Percentiles rank a stretch among this genome's conserved stretches.
phyloP scores from a whole-genome alignment of 202 grass and related monocot species.

The Eragrostis tef region DNA sequence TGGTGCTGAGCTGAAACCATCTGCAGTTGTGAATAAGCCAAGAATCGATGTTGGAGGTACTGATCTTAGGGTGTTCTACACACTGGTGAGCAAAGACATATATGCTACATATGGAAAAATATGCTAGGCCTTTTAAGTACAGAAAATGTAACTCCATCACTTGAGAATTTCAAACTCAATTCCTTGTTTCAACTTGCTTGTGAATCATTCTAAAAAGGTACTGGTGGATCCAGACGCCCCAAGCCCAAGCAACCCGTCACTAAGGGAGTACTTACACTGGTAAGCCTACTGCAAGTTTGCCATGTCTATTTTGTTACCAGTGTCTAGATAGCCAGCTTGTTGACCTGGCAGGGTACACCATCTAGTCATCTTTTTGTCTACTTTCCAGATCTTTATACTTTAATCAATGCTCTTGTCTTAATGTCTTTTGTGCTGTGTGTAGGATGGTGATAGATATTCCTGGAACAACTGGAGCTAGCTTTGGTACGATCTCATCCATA shows the following conservation, averaged over 20 bases:
- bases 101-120: background rate
- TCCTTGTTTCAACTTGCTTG: background rate
- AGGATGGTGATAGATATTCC: slow-evolving; percentile 78
- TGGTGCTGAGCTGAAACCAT: slow-evolving; percentile 59
- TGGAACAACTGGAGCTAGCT: slow-evolving; percentile 61
- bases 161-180: background rate
- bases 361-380: background rate
- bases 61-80: slow-evolving; percentile 65
- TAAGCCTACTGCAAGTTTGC: slow-evolving; percentile 43
- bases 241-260: slow-evolving; percentile 68
- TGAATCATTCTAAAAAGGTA: slow-evolving; percentile 46
- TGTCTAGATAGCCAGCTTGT: background rate
- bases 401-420: background rate
- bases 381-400: background rate
- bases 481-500: slow-evolving; percentile 47
- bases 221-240: slow-evolving; percentile 79
- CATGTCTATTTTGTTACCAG: background rate
- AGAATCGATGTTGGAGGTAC: slow-evolving; percentile 63
- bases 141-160: slow-evolving; percentile 5
- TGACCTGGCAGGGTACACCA: background rate
- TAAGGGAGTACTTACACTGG: slow-evolving; percentile 77
- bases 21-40: slow-evolving; percentile 52
- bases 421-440: slow-evolving; percentile 5
- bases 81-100: slow-evolving; percentile 47
- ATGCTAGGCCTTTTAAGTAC: background rate